phyloP scores from a whole-genome alignment of 495 filamentous ascomycete species.

The Penicillium verhagenii region DNA sequence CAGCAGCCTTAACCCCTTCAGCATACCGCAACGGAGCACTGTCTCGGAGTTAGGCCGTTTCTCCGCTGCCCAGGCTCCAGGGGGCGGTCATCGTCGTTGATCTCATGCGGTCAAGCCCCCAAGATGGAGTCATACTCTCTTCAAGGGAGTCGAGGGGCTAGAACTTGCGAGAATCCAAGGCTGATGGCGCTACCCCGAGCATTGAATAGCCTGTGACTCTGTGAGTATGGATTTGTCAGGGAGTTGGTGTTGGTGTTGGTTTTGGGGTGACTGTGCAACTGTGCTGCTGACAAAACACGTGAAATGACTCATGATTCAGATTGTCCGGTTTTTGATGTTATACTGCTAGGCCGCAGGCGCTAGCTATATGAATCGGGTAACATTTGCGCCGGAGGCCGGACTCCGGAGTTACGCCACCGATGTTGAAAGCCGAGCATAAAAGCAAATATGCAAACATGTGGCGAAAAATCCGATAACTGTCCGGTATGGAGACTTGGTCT shows the following conservation, averaged over 20 bases:
- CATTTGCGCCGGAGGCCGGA: too few species aligned
- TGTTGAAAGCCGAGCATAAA: too few species aligned
- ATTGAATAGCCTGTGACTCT: too few species aligned
- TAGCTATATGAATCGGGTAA: too few species aligned
- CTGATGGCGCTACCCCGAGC: too few species aligned
- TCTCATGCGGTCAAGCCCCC: not conserved
- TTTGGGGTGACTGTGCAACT: not conserved
- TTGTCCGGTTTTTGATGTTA: not conserved
- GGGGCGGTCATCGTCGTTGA: not conserved
- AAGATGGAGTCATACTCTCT: not conserved
- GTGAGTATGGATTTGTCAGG: too few species aligned
- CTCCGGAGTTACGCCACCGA: too few species aligned
- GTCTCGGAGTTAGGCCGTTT: not conserved
- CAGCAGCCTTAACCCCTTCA: not conserved
- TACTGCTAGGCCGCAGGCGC: too few species aligned
- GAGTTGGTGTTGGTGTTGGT: not conserved
- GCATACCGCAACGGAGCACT: not conserved
- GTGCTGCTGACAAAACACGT: not conserved
- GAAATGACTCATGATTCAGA: not conserved
- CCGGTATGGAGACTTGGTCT: too few species aligned
- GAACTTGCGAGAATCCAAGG: not conserved
- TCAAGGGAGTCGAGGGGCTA: not conserved
- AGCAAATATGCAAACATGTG: too few species aligned
- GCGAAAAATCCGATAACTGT: too few species aligned
- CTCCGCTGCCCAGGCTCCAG: not conserved